Percentiles rank a stretch among this genome's conserved stretches.
These are phyloP conservation scores for Vitis rotundifolia DNA, from an alignment of 164 flowering plant species.

Conservation along the genomic window DNA sequence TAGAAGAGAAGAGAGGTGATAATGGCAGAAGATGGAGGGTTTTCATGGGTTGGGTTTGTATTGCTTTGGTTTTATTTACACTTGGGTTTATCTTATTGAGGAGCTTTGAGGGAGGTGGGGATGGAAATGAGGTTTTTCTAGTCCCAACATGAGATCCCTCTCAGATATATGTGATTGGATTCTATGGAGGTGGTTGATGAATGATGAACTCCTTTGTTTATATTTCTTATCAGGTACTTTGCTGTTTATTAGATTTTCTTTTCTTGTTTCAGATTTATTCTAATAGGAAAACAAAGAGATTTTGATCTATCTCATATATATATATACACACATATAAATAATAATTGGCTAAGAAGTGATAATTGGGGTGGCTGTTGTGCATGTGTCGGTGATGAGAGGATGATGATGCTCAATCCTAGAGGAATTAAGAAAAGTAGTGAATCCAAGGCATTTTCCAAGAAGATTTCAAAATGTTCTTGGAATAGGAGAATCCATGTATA, in stretches of 20 bases:
- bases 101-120: conserved; percentile 1
- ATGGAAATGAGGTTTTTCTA: conserved; percentile 13
- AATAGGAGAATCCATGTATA: no score
- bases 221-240: no score
- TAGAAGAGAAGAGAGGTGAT: background rate
- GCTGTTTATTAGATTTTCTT: background rate
- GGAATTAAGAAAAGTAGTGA: no score
- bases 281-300: background rate
- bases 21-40: background rate
- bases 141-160: conserved; percentile 22
- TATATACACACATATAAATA: no score
- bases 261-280: background rate
- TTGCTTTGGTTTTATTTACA: background rate
- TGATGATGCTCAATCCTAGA: no score
- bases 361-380: no score
- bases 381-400: no score
- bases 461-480: no score
- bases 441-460: no score
- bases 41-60: background rate
- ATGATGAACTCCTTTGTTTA: background rate
- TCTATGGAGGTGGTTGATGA: no score
- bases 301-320: background rate
- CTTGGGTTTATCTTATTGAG: conserved; percentile 3
- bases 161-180: background rate
- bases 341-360: no score